Conservation (phyloP, 768 basidiomycete genomes). For the Gloeopeniophorella convolvens region DNA sequence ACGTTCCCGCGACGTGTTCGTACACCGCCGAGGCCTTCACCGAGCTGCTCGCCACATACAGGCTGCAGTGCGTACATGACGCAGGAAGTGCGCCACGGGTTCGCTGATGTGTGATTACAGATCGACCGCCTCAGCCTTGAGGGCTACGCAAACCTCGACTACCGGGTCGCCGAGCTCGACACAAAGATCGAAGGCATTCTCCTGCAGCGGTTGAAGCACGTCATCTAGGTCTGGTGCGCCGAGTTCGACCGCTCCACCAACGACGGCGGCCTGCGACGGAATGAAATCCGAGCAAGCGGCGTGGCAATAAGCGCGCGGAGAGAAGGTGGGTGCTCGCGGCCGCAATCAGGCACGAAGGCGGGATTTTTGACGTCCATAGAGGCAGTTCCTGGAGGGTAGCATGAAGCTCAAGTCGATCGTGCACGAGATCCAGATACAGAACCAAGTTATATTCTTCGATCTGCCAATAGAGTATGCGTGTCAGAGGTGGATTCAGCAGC, state of each 20-base stretch:
- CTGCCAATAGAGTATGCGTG: constrained; percentile 95
- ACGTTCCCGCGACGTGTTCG: constrained; percentile 81
- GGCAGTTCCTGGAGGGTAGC: constrained; percentile 61
- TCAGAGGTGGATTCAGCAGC: constrained; percentile 79
- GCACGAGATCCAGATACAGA: constrained; percentile 96
- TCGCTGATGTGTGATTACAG: constrained; percentile 32
- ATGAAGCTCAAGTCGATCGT: constrained; percentile 81
- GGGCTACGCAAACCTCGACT: constrained; percentile 73
- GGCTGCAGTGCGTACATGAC: constrained; percentile 61
- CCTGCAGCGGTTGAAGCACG: constrained; percentile 64
- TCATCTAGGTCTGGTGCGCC: constrained; percentile 81
- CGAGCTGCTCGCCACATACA: constrained; percentile 75
- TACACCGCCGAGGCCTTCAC: constrained; percentile 82
- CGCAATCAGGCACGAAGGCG: not conserved
- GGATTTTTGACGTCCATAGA: not conserved
- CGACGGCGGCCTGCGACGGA: constrained; percentile 56
- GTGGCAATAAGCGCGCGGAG: constrained; percentile 64
- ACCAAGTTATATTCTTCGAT: constrained; percentile 97
- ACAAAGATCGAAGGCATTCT: constrained; percentile 79
- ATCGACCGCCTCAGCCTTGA: constrained; percentile 94
- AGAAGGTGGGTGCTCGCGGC: constrained; percentile 49
- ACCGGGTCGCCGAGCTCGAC: constrained; percentile 51
- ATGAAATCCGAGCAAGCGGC: constrained; percentile 51
- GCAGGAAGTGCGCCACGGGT: too few species aligned
- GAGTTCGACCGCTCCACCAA: constrained; percentile 72